These are phyloP conservation scores for Malassezia pachydermatis DNA, from an alignment of 1,284 basidiomycete genomes.

Conservation along the genomic window DNA sequence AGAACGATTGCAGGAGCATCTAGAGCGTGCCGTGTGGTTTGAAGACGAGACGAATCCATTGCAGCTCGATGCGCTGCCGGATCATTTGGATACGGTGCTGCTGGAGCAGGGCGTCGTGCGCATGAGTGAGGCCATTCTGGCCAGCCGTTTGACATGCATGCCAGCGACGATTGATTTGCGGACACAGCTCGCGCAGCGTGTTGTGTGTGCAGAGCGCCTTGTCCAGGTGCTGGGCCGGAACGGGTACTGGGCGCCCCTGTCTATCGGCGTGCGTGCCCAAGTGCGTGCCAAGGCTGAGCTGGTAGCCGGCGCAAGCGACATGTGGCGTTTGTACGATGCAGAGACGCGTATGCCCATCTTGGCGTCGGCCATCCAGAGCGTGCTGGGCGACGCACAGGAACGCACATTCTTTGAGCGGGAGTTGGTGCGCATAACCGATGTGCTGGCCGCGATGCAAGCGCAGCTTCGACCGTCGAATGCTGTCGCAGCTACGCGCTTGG, in stretches of 20 bases:
- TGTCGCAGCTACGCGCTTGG: conserved; percentile 57
- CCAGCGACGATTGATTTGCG: conserved; percentile 57
- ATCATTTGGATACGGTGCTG: conserved; percentile 58
- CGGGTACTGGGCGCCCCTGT: conserved; percentile 56
- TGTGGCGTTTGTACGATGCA: conserved; percentile 75
- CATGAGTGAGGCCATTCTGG: conserved; percentile 56
- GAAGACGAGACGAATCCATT: conserved; percentile 66
- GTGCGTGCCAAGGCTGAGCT: conserved; percentile 81
- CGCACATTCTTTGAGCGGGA: conserved; percentile 17
- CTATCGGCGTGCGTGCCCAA: conserved; percentile 64
- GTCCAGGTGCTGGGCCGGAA: conserved; percentile 62
- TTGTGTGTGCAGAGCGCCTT: conserved; percentile 66
- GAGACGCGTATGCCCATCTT: conserved; percentile 10
- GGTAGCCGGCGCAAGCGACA: conserved; percentile 65
- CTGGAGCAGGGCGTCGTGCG: conserved; percentile 62
- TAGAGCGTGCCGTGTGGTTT: conserved; percentile 79
- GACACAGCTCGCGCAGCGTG: conserved; percentile 65
- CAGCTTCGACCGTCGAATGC: conserved; percentile 1
- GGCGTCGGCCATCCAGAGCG: conserved; percentile 5
- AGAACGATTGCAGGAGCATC: conserved; percentile 62
- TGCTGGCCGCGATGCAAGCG: conserved; percentile 3
- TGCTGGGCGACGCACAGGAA: conserved; percentile 12
- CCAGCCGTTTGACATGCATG: conserved; percentile 20
- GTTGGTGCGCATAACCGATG: conserved; percentile 12
- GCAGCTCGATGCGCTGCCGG: conserved; percentile 68